Evolutionary conservation across 2,329 filamentous ascomycete genomes (phyloP), one percentile per base, ranked within the genome.

Genomic region (Aspergillus puulaauensis): DNA sequence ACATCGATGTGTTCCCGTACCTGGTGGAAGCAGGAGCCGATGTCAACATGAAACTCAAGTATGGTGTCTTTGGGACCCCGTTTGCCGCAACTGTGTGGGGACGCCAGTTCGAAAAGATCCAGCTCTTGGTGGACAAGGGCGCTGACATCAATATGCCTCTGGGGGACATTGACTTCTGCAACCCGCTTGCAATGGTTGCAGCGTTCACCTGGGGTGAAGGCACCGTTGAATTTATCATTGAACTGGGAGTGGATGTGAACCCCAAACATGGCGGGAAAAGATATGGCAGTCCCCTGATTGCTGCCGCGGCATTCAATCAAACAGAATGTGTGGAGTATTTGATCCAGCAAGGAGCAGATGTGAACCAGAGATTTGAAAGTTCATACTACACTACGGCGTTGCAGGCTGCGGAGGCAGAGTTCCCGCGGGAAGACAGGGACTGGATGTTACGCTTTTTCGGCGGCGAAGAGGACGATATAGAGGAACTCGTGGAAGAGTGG

Each of bases 91-190:
- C 54, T 4, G 50, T 45, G 21, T 46, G 27, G 12, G 14, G 35
- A 12, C 15, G 40, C 11, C n/a, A 39, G 15, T 19, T 49, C 11
- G 43, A 51, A 23, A 14, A 45, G 9, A 24, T 57, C 14, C 21
- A 56, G 33, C 15, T 40, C 2, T 21, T 60, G 8, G 24, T 60
- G 3, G 40, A 57, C 17, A 47, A 40, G 4, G 53, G 57, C 6
- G 59, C 39, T 6, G 49, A 59, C 46, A 35, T 55, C 6, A 57
- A 61, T 17, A 46, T 45, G 48, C 37, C 23, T 6, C 46, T 56
- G 3, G 23, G 35, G 12, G 24, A 39, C 23, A 47, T 19, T 23
- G 48, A 51, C 37, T 51, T 41, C 21, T 9, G 19, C 19, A 51
- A 19, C 37, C 21, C 37, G 8, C 48, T 51, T 17, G 48, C 48